These are phyloP conservation scores for Pulveroboletus sp. DNA, from an alignment of 768 basidiomycete genomes.

Conservation along the genomic window DNA sequence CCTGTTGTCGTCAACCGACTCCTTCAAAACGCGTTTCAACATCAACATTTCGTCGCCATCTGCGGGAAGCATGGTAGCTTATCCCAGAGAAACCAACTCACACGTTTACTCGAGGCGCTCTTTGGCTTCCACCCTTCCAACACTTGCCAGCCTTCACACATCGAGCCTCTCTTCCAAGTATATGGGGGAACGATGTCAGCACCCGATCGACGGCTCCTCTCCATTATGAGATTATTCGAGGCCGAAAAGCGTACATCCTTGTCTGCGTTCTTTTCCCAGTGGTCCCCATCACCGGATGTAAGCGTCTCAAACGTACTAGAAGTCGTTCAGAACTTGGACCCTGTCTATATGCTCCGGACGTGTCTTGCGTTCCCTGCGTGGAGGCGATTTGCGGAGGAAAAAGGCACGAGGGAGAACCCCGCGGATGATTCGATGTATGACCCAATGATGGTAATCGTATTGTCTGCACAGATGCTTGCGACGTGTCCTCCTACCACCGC, in stretches of 20 bases:
- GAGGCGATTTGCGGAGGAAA: slow-evolving; percentile 47
- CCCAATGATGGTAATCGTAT: slow-evolving; percentile 68
- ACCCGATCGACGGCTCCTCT: slow-evolving; percentile 65
- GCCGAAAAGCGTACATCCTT: slow-evolving; percentile 62
- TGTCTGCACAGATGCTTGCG: slow-evolving; percentile 65
- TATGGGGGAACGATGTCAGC: slow-evolving; percentile 73
- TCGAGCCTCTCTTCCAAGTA: slow-evolving; percentile 71
- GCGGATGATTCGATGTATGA: slow-evolving; percentile 63
- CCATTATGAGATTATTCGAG: slow-evolving; percentile 80
- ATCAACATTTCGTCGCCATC: slow-evolving; percentile 56
- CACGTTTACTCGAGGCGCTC: slow-evolving; percentile 57
- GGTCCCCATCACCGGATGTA: slow-evolving; percentile 53
- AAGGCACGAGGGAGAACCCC: slow-evolving; percentile 13
- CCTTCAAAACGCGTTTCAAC: slow-evolving; percentile 73
- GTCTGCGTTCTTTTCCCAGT: slow-evolving; percentile 57
- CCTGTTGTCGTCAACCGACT: slow-evolving; percentile 72
- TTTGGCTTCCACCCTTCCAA: slow-evolving; percentile 78
- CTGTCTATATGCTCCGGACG: slow-evolving; percentile 64
- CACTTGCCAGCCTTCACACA: slow-evolving; percentile 81
- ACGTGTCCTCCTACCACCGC: slow-evolving; percentile 57
- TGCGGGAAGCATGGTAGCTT: slow-evolving; percentile 28
- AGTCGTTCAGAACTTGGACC: slow-evolving; percentile 68
- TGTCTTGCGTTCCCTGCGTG: slow-evolving; percentile 69
- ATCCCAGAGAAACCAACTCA: slow-evolving; percentile 43
- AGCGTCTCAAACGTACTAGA: slow-evolving; percentile 54